Base-by-base conservation (phyloP, 2,329 filamentous ascomycete species). In the Xylariaceae sp. region DNA sequence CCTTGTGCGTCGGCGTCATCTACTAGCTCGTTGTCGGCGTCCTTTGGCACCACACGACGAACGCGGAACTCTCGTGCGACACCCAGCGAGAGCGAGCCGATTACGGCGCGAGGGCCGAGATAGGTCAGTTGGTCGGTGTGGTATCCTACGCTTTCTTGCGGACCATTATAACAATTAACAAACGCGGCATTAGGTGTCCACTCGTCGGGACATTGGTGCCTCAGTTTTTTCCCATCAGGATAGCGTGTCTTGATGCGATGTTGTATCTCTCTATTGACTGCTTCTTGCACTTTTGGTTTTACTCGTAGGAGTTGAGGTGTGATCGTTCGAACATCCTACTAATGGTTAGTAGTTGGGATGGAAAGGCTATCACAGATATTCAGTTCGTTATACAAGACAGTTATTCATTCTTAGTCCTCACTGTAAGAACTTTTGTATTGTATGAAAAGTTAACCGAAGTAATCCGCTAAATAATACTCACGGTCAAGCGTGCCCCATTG, bases 111-210 rank as follows among this genome's bases (percentile, higher is more conserved):
- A 0, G 94, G 94, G 0, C 94, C 94, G 1, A 97, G 81, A 67
- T 97, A 97, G 0, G 93, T 97, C 13, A 97, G 79, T 64, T 96
- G 90, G 68, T 99, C 94, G 29, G 89, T 86, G 72, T 99, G 94
- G 73, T 91, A 97, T 26, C 94, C 94, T 0, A 97, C 92, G 56
- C 81, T 91, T 73, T 97, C 85, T 9, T 85, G 79, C 0, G 85
- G 87, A 0, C 92, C 92, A 63, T 87, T 79, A 70, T 99, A 99
- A 75, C 91, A 96, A 70, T 99, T 99, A 13, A 96, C 92, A 66
- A 97, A 93, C 0, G 92, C 91, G 0, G 91, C 91, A 67, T 97
- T 97, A 8, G 93, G 90, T 7, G 77, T 76, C 92, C 93, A 97
- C 0, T 80, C 73, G 0, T 81, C 72, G 0, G 90, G 81, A 0